Conservation (phyloP, 1,284 basidiomycete genomes). For the Pyrrhoderma noxium region DNA sequence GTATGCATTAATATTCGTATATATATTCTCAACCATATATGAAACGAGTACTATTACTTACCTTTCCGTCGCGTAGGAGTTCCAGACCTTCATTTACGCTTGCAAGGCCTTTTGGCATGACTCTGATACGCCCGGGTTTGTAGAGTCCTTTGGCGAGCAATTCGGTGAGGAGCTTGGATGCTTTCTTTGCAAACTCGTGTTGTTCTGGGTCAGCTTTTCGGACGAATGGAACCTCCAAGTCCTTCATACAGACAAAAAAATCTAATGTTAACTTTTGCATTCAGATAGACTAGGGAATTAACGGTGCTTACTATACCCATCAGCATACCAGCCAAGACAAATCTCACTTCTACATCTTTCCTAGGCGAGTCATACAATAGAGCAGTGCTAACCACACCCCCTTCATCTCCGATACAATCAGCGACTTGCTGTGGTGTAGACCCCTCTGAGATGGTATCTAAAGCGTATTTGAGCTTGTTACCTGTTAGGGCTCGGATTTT, state of each 20-base stretch:
- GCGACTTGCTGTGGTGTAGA: conserved; percentile 18
- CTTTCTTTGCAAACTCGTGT: conserved; percentile 23
- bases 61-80: conserved; percentile 25
- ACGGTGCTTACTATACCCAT: conserved; percentile 23
- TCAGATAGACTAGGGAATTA: background rate
- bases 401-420: conserved; percentile 8
- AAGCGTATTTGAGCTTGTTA: conserved; percentile 17
- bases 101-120: conserved; percentile 27
- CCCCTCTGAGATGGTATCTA: conserved; percentile 21
- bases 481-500: conserved; percentile 21
- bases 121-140: conserved; percentile 26
- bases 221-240: no score
- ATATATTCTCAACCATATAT: no score
- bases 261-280: no score
- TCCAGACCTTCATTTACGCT: conserved; percentile 25
- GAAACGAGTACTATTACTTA: no score
- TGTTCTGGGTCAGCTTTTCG: conserved; percentile 18
- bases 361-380: conserved; percentile 1
- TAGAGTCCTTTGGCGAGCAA: conserved; percentile 24
- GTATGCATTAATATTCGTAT: no score
- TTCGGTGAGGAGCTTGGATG: conserved; percentile 23
- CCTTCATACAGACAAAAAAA: no score
- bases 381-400: conserved; percentile 6
- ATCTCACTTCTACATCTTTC: conserved; percentile 14
- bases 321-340: conserved; percentile 25